These are phyloP conservation scores for Dryadomyces sulphureus DNA, from an alignment of 2,329 filamentous ascomycete genomes.

Conservation along the genomic window DNA sequence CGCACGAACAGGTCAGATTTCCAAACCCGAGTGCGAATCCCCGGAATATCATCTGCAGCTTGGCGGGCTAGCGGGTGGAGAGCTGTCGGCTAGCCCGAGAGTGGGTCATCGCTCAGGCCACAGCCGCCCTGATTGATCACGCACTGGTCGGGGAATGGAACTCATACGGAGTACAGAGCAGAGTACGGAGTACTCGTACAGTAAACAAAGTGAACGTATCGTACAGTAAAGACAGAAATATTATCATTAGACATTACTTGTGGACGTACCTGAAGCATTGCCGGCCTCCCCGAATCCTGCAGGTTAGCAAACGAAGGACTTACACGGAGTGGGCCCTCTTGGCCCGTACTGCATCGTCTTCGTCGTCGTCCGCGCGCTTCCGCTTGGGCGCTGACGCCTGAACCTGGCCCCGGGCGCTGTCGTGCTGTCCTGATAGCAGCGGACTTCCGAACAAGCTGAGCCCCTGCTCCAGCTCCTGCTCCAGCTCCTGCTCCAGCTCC, in stretches of 20 bases:
- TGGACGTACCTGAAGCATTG: no score
- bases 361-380: neutral
- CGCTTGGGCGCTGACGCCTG: no score
- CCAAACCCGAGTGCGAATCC: neutral
- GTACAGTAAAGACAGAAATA: neutral
- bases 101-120: neutral
- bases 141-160: no score
- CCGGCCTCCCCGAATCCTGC: neutral
- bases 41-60: neutral
- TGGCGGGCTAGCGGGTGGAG: neutral
- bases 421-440: no score
- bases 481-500: neutral
- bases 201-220: no score
- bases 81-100: slow-evolving; percentile 1
- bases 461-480: neutral
- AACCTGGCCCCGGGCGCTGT: no score
- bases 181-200: no score
- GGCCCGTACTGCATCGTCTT: neutral
- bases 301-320: neutral
- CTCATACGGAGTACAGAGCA: no score
- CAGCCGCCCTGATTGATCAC: no score
- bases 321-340: neutral
- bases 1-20: neutral
- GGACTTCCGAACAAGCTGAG: no score
- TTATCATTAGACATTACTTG: no score